Conservation (phyloP, 2,329 filamentous ascomycete species). For the Didymella sp. region DNA sequence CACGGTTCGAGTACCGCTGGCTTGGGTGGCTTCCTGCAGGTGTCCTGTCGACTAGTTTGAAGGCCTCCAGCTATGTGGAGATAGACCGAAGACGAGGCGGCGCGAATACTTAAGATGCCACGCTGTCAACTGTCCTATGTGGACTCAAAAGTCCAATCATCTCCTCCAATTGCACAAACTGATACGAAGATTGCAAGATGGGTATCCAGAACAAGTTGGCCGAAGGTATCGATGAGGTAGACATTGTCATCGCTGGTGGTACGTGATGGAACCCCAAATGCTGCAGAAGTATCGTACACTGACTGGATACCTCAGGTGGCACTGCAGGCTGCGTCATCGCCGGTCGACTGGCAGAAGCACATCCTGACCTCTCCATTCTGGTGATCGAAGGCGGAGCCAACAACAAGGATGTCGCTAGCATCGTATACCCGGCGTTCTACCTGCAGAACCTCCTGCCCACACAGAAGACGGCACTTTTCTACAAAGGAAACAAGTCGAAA, state of each 20-base stretch:
- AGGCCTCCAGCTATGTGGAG: slow-evolving; percentile 18
- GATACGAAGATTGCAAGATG: slow-evolving; percentile 19
- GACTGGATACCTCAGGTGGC: slow-evolving; percentile 22
- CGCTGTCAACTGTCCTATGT: not conserved
- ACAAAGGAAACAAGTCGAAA: slow-evolving; percentile 56
- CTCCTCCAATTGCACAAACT: not conserved
- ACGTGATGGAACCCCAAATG: slow-evolving; percentile 8
- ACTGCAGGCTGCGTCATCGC: slow-evolving; percentile 56
- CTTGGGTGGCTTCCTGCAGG: slow-evolving; percentile 13
- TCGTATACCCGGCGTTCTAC: slow-evolving; percentile 62
- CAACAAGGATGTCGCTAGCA: slow-evolving; percentile 58
- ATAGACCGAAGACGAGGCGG: not conserved
- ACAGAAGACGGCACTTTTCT: slow-evolving; percentile 61
- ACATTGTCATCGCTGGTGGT: slow-evolving; percentile 61
- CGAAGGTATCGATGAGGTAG: slow-evolving; percentile 54
- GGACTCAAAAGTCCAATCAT: too few relatives aligned
- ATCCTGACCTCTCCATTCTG: slow-evolving; percentile 59
- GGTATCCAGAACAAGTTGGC: slow-evolving; percentile 47
- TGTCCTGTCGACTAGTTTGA: slow-evolving; percentile 12
- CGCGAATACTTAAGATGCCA: slow-evolving; percentile 9
- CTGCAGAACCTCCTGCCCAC: slow-evolving; percentile 57
- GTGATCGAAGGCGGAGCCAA: slow-evolving; percentile 63
- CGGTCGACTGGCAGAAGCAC: slow-evolving; percentile 59
- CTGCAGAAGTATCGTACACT: not conserved
- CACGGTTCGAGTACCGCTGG: slow-evolving; percentile 5